Base-by-base conservation (phyloP, 78 protist species). In the Trichosphaerium sp. region DNA sequence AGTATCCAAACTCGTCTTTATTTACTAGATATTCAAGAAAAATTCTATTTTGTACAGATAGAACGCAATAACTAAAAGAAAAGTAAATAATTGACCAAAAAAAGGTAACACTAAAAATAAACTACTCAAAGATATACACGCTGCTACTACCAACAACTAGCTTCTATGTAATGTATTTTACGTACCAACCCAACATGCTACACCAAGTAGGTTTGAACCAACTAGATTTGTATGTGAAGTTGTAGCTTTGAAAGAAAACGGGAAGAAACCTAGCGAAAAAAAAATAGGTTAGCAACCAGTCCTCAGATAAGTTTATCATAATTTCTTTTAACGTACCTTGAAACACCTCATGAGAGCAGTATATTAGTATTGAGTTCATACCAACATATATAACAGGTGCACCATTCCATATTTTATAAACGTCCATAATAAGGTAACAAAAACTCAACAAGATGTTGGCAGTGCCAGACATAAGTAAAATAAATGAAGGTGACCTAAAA, bases 291-390 rank as follows among this genome's bases (percentile, higher is more conserved):
- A 4, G 58, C 4, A 32, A 29, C 58, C 40, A 15, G 58, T 4
- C 23, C 58, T 6, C 40, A 32, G 29, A 32, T 7, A 52, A 7
- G 58, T 4, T 15, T 15, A 7, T 29, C 23, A 4, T 29, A 32
- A 8, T 52, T 15, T 10, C 7, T 29, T 52, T 29, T 6, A 52
- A 52, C 58, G 29, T 32, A 52, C 6, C 7, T 32, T 52, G 7
- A 10, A 11, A 3, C 73, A 65, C 60, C 80, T 18, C 82, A 71
- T 26, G 40, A 35, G 31, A 2, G 38, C 4, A 0, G 52, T 84
- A 84, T 15, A 81, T 57, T 2, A 76, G 39, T 35, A 84, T 84
- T 25, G 85, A 78, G 67, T 84, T 84, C 84, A 84, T 74, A n/a
- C 89, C 90, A 14, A 80, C 77, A 51, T 59, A 84, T 11, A 57